phyloP scores from a whole-genome alignment of 257 asterid genomes.

The Nicotiana knightiana region DNA sequence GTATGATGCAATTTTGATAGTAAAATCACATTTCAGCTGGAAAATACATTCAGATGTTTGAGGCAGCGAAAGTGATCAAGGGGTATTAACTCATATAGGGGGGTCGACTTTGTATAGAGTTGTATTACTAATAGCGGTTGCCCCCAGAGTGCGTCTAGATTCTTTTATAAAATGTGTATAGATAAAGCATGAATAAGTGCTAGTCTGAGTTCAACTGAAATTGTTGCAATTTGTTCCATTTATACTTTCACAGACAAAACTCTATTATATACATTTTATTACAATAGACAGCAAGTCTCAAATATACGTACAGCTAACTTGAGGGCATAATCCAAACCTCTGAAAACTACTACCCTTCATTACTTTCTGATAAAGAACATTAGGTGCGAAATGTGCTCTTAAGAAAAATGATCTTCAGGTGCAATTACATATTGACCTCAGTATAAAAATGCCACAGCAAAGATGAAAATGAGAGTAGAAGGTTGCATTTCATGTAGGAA shows the following conservation, averaged over 20 bases:
- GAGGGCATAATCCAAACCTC: neutral
- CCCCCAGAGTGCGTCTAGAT: no score
- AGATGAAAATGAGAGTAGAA: neutral
- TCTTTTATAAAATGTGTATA: neutral
- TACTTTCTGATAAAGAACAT: neutral
- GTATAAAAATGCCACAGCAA: neutral
- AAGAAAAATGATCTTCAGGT: neutral
- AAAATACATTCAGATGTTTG: conserved; percentile 13
- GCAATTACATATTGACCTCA: neutral
- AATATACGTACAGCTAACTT: neutral
- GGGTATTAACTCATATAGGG: neutral
- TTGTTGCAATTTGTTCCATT: neutral
- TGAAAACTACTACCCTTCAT: neutral
- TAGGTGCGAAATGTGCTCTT: neutral
- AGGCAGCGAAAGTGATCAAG: neutral
- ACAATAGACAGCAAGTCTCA: neutral
- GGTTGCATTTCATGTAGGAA: neutral
- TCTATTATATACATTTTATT: neutral
- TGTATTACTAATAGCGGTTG: neutral
- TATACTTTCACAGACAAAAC: neutral
- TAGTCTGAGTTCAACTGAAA: neutral
- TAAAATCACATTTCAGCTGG: conserved; percentile 5
- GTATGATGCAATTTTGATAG: neutral
- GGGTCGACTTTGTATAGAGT: conserved; percentile 6
- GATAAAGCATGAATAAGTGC: neutral